Evolutionary conservation across 1,139 yeast species (phyloP).

Genomic region (Waltiozyma sp.): DNA sequence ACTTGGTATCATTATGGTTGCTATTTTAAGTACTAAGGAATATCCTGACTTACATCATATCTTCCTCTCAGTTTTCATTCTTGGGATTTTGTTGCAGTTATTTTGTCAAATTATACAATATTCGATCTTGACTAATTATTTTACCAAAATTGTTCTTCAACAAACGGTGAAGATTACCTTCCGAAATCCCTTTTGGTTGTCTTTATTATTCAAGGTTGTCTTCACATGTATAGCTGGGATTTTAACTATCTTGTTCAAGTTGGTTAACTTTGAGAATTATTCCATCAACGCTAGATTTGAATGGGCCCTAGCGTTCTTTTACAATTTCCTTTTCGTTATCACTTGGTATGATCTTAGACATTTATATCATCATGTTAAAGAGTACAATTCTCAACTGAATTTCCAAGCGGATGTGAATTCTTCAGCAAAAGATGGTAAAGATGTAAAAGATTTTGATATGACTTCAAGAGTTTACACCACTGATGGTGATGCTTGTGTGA

Average conservation of each 20-base stretch:
- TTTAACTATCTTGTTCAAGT: constrained; percentile 63
- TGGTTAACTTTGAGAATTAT: constrained; percentile 29
- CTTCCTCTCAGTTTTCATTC: constrained; percentile 67
- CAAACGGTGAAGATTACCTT: neutral
- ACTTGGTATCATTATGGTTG: constrained; percentile 61
- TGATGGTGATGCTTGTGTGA: too few relatives aligned
- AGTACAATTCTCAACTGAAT: neutral
- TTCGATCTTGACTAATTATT: neutral
- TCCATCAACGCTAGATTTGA: constrained; percentile 48
- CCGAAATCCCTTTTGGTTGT: neutral
- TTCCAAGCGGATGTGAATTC: neutral
- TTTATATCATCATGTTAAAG: neutral
- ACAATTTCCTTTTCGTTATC: constrained; percentile 43
- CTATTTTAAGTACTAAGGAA: constrained; percentile 59
- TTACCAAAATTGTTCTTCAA: neutral
- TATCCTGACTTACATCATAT: constrained; percentile 53
- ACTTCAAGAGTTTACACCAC: too few relatives aligned
- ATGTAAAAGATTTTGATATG: too few relatives aligned
- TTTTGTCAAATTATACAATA: constrained; percentile 31
- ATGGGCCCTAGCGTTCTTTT: constrained; percentile 79
- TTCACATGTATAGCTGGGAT: constrained; percentile 64
- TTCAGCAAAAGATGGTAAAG: neutral
- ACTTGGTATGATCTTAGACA: neutral
- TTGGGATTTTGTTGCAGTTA: constrained; percentile 40
- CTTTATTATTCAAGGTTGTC: constrained; percentile 31